These are phyloP conservation scores for Lobulomyces angularis DNA, from an alignment of 192 early-diverging fungal species.

Conservation along the genomic window DNA sequence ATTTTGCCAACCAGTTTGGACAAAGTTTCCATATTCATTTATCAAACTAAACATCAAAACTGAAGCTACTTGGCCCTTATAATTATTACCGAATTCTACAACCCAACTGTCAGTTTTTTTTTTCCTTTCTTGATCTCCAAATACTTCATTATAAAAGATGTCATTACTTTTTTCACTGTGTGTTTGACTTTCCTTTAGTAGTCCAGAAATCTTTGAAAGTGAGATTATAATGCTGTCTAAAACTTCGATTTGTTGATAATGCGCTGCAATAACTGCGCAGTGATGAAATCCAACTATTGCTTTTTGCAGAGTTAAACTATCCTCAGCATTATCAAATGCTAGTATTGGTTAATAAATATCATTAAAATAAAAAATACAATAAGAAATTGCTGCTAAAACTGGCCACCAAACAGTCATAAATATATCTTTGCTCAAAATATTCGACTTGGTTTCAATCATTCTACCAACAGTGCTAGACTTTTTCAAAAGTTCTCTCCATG, in stretches of 20 bases:
- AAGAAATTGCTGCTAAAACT: constrained; percentile 63
- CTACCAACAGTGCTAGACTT: constrained; percentile 20
- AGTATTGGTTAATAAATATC: constrained; percentile 12
- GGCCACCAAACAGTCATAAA: constrained; percentile 64
- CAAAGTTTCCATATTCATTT: constrained; percentile 48
- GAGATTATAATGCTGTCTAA: constrained; percentile 68
- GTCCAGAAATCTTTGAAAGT: constrained; percentile 61
- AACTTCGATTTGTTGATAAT: constrained; percentile 59
- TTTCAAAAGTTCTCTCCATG: constrained; percentile 73
- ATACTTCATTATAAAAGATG: not conserved
- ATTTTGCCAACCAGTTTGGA: constrained; percentile 61
- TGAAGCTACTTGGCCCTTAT: constrained; percentile 78
- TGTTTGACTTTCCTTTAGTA: constrained; percentile 25
- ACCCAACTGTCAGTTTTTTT: constrained; percentile 36
- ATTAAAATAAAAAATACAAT: constrained; percentile 36
- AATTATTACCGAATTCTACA: constrained; percentile 79
- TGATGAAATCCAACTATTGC: constrained; percentile 67
- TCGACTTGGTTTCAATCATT: constrained; percentile 43
- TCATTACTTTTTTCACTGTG: constrained; percentile 5
- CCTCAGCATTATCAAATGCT: constrained; percentile 73
- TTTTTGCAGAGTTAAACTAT: constrained; percentile 64
- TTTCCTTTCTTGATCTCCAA: constrained; percentile 5
- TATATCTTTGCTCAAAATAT: constrained; percentile 66
- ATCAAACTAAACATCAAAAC: constrained; percentile 74
- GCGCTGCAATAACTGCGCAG: constrained; percentile 56